These are phyloP conservation scores for Claviceps monticola DNA, from an alignment of 2,329 filamentous ascomycete genomes.

Conservation along the genomic window DNA sequence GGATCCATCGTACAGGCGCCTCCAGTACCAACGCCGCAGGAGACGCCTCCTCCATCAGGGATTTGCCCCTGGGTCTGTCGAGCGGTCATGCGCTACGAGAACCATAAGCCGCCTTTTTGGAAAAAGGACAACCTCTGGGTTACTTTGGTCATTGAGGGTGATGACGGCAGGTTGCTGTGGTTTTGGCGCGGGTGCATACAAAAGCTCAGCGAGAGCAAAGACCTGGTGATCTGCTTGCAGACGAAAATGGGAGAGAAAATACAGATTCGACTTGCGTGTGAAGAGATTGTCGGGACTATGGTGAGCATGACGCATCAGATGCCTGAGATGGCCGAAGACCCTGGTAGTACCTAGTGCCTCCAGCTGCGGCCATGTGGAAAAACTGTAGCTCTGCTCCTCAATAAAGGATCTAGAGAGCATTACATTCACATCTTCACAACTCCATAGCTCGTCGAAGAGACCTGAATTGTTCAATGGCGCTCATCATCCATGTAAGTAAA, in stretches of 20 bases:
- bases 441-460: too few species aligned
- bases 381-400: neutral
- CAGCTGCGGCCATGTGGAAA: neutral
- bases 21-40: neutral
- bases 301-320: slow-evolving; percentile 13
- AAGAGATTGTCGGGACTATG: slow-evolving; percentile 59
- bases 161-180: slow-evolving; percentile 40
- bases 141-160: slow-evolving; percentile 58
- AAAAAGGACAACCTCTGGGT: slow-evolving; percentile 50
- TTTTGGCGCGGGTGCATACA: slow-evolving; percentile 51
- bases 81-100: slow-evolving; percentile 57
- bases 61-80: slow-evolving; percentile 32
- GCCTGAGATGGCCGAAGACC: neutral
- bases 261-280: slow-evolving; percentile 65
- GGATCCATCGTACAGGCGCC: slow-evolving; percentile 16
- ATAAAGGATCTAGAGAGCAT: neutral
- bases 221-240: slow-evolving; percentile 39
- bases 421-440: neutral
- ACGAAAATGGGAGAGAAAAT: slow-evolving; percentile 39
- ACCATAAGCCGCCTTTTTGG: slow-evolving; percentile 49
- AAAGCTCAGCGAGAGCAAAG: slow-evolving; percentile 47
- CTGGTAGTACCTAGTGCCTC: too few species aligned
- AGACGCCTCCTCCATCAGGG: neutral
- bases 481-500: too few species aligned
- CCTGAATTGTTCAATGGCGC: too few species aligned